Percentiles rank a stretch among this genome's conserved stretches.
These are phyloP conservation scores for Fusarium sp. DNA, from an alignment of 2,329 filamentous ascomycete species.

Conservation along the genomic window DNA sequence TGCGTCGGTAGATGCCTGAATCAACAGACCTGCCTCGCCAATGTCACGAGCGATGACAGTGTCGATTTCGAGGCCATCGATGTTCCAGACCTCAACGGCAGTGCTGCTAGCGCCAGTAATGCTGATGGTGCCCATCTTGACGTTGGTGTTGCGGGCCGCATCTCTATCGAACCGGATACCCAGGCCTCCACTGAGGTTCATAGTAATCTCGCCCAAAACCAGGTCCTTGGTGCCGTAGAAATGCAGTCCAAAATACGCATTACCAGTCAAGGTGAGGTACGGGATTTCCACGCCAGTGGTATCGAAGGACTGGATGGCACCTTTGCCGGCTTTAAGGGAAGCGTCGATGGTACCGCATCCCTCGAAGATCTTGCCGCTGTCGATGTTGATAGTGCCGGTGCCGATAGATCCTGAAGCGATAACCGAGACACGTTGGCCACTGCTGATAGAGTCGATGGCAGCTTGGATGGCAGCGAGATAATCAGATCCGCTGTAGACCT, in stretches of 20 bases:
- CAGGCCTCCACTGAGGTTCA: constrained; percentile 68
- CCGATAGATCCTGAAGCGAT: constrained; percentile 69
- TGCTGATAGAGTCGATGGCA: constrained; percentile 64
- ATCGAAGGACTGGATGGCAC: constrained; percentile 67
- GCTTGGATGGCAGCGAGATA: constrained; percentile 68
- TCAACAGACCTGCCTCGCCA: constrained; percentile 67
- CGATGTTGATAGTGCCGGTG: constrained; percentile 63
- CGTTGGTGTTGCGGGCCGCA: constrained; percentile 65
- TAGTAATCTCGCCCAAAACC: constrained; percentile 64
- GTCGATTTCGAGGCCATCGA: constrained; percentile 66
- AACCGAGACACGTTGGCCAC: constrained; percentile 67
- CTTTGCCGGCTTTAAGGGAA: constrained; percentile 58
- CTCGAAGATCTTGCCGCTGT: constrained; percentile 69
- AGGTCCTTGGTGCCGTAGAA: constrained; percentile 67
- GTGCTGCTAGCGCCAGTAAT: constrained; percentile 68
- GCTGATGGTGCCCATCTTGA: constrained; percentile 65
- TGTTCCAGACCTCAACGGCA: constrained; percentile 72
- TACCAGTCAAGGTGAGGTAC: constrained; percentile 70
- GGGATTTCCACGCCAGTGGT: constrained; percentile 66
- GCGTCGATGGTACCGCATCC: constrained; percentile 69
- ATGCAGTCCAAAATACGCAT: constrained; percentile 69
- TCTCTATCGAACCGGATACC: constrained; percentile 72
- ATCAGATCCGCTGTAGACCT: constrained; percentile 66
- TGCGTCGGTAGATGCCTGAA: constrained; percentile 68
- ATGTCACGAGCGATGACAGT: constrained; percentile 67